Percentiles rank a stretch among this genome's conserved stretches.
Conservation (phyloP, 306 rosid genomes). For the Prunus mume region DNA sequence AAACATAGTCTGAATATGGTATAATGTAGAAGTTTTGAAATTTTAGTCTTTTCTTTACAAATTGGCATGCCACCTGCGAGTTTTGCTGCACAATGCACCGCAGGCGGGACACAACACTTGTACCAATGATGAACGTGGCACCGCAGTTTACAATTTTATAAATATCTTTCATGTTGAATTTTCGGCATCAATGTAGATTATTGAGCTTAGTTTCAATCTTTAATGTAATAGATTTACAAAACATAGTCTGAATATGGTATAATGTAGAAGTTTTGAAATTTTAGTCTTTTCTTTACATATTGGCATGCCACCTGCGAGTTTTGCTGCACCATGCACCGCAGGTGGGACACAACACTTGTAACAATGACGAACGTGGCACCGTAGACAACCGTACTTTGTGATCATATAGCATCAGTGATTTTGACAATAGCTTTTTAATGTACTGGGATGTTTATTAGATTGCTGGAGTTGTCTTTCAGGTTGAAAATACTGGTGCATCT, state of each 20-base stretch:
- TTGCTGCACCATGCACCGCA: background rate
- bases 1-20: background rate
- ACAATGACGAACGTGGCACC: background rate
- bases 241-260: background rate
- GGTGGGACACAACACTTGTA: background rate
- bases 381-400: background rate
- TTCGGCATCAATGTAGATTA: background rate
- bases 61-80: background rate
- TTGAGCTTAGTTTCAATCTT: background rate
- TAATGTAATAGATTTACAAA: background rate
- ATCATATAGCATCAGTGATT: background rate
- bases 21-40: background rate
- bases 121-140: background rate
- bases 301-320: background rate
- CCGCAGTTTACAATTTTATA: background rate
- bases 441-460: constrained; percentile 17
- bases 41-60: background rate
- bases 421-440: background rate
- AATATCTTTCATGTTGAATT: background rate
- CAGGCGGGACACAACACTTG: background rate
- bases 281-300: background rate
- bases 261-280: background rate
- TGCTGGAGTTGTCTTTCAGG: constrained; percentile 46
- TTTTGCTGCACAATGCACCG: background rate
- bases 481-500: constrained; percentile 69